Base-by-base conservation (phyloP, 1,139 yeast genomes). In the Candida sojae region DNA sequence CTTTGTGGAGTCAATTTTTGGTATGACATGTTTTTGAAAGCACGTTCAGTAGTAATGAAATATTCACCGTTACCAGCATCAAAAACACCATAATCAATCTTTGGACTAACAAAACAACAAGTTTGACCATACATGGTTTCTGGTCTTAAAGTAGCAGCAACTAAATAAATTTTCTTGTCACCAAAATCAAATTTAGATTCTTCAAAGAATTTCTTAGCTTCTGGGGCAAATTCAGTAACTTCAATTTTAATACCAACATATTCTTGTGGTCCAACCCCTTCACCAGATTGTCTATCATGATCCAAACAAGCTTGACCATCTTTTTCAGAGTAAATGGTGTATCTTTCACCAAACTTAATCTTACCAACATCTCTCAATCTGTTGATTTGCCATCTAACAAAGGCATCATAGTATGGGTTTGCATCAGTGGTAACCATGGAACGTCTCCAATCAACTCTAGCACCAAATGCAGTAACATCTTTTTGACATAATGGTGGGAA, bases 221-320 rank as follows among this genome's bases (percentile, higher is more conserved):
- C 77, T n/a, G 71, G 67, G 68, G 84, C 78, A 68, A 81, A 79
- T 59, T 86, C 88, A 37, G 77, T 68, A 43, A 88, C 79, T 67
- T 79, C 74, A 62, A 93, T 93, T 79, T 93, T 93, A 64, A 93
- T 84, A 60, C 95, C 97, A 39, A 91, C 85, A 70, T 93, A 93
- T 70, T 93, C 99, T 71, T 95, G 99, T 39, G 99, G 97, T 58
- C 86, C 82, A 45, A 93, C 92, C 67, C 96, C 99, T 76, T 93
- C 99, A 66, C 99, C 99, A 45, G 93, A 83, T 69, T 82, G 87
- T 79, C 99, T 87, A 71, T 93, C 99, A 70, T 93, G 99, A 71
- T 93, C 99, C 91, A 93, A 92, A 79, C 99, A 93, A 42, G 99
- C 96, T 76, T 93, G 99, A 53, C 97, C 97, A 71, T 93, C 99